phyloP scores from a whole-genome alignment of 1,139 yeast genomes.

The Kodamaea derodonti region DNA sequence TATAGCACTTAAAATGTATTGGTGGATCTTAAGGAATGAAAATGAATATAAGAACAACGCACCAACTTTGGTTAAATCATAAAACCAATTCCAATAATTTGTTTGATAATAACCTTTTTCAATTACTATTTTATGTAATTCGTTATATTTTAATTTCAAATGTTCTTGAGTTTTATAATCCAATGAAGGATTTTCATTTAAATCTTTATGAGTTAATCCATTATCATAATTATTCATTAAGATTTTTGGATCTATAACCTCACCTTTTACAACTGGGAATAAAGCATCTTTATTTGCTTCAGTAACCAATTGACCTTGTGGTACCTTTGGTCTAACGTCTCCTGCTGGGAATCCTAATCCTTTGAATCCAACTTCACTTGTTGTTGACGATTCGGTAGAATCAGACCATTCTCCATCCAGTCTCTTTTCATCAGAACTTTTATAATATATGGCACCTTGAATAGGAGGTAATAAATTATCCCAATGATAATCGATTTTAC shows the following conservation, averaged over 20 bases:
- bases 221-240: slow-evolving; percentile 59
- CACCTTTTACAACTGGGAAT: slow-evolving; percentile 30
- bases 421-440: slow-evolving; percentile 8
- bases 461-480: slow-evolving; percentile 79
- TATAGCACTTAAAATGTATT: slow-evolving; percentile 57
- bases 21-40: slow-evolving; percentile 43
- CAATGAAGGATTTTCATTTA: slow-evolving; percentile 54
- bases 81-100: slow-evolving; percentile 63
- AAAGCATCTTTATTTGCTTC: slow-evolving; percentile 30
- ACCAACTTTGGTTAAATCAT: slow-evolving; percentile 61
- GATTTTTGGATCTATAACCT: slow-evolving; percentile 51
- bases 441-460: slow-evolving; percentile 65
- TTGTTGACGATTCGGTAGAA: not conserved
- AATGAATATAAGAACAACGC: slow-evolving; percentile 50
- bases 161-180: slow-evolving; percentile 63
- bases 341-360: slow-evolving; percentile 38
- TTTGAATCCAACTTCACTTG: not conserved
- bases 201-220: slow-evolving; percentile 48
- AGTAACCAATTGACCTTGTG: slow-evolving; percentile 43
- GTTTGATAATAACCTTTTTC: slow-evolving; percentile 66
- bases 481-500: slow-evolving; percentile 63
- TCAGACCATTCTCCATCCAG: slow-evolving; percentile 4
- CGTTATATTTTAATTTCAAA: slow-evolving; percentile 55
- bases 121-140: slow-evolving; percentile 54
- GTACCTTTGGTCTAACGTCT: slow-evolving; percentile 45